Evolutionary conservation across 1,284 basidiomycete genomes (phyloP), one percentile per base, ranked within the genome.

Genomic region (Pterulicium gracile): DNA sequence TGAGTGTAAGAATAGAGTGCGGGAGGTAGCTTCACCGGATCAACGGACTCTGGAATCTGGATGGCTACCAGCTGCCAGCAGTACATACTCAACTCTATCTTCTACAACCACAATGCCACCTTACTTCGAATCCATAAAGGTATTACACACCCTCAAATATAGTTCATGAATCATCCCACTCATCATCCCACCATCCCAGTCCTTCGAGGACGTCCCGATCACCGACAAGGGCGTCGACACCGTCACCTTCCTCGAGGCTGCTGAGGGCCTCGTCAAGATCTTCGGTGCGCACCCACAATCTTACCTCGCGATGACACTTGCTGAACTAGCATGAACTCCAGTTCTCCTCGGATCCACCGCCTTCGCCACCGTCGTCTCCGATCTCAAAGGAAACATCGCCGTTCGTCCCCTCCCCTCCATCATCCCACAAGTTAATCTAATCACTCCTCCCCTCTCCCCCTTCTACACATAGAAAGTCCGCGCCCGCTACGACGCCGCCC

Each of bases 191-290:
- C 42, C 43, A 34, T n/a, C 22, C 35, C 50, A 95, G 91, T 92
- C 88, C 19, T 97, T 91, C 61, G 81, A 80, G 56, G 88, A 96
- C 64, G 95, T 98, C 23, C 77, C 86, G 24, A 73, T 91, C 58
- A 90, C 86, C 51, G 84, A 90, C 55, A 74, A 73, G 53, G 94
- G 95, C 54, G 80, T 98, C 61, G 83, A 97, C 61, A 98, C 96
- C 2, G 63, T 77, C 39, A 70, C 75, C 40, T 99, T 98, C 70
- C 74, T 95, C 52, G 82, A 96, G 58, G 96, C 96, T 5, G 76
- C 88, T 2, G 78, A 90, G 55, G 93, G 91, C 40, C 74, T 99
- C 43, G 86, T 95, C 53, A 83, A 85, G 54, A 72, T 99, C 55
- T 97, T 98, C 61, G 88, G 93, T 95, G 56, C 51, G 81, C 64